A percentile compares a stretch with the other conserved stretches of the same genome.
phyloP scores from a whole-genome alignment of 1,284 basidiomycete genomes.

The Ganoderma resinaceum region DNA sequence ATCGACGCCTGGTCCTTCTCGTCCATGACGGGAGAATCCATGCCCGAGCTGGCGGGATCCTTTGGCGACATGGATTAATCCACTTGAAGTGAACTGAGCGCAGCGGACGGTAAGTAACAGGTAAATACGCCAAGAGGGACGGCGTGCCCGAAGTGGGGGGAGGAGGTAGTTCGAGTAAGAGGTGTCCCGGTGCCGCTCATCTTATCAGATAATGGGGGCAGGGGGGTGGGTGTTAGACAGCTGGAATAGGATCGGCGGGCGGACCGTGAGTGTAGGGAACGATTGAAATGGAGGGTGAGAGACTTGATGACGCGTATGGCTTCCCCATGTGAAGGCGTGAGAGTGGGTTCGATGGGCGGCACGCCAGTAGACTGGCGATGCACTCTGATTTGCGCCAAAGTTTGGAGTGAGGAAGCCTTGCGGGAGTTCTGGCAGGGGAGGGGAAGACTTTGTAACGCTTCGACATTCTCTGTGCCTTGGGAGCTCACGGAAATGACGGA shows the following conservation, averaged over 20 bases:
- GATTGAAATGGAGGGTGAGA: slow-evolving; percentile 14
- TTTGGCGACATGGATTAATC: slow-evolving; percentile 24
- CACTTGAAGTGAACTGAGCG: neutral
- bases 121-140: neutral
- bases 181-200: slow-evolving; percentile 27
- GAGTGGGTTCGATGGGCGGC: neutral
- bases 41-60: slow-evolving; percentile 17
- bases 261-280: slow-evolving; percentile 10
- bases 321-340: neutral
- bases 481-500: neutral
- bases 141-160: neutral
- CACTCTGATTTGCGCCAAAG: neutral
- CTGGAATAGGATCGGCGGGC: slow-evolving; percentile 3
- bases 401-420: neutral
- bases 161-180: slow-evolving; percentile 24
- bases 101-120: neutral
- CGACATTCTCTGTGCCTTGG: neutral
- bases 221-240: slow-evolving; percentile 6
- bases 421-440: neutral
- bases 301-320: slow-evolving; percentile 3
- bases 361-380: neutral
- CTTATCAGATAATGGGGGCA: slow-evolving; percentile 40
- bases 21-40: slow-evolving; percentile 31
- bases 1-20: slow-evolving; percentile 37
- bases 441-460: neutral